Evolutionary conservation across 176 grass and related monocot species (phyloP).

Genomic region (Poa annua): DNA sequence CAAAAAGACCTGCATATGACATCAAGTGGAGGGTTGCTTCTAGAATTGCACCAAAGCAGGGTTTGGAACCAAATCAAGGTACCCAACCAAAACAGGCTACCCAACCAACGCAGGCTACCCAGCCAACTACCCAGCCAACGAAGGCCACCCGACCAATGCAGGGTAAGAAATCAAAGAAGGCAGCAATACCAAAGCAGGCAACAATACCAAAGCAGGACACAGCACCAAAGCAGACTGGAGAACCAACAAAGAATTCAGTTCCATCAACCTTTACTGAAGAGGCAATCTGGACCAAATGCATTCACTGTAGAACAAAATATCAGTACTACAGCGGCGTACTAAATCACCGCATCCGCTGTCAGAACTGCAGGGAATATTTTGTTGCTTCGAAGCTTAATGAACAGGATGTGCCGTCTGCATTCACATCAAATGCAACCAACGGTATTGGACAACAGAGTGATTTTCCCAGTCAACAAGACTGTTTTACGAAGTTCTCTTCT

Average conservation of each 20-base stretch:
- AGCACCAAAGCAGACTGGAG: constrained; percentile 29
- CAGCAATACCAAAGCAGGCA: constrained; percentile 8
- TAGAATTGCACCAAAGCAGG: constrained; percentile 40
- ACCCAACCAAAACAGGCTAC: not conserved
- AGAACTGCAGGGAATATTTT: constrained; percentile 57
- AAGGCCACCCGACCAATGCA: not conserved
- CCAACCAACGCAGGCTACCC: not conserved
- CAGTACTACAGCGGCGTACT: constrained; percentile 50
- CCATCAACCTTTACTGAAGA: constrained; percentile 38
- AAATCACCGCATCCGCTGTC: constrained; percentile 53
- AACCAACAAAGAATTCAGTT: constrained; percentile 35
- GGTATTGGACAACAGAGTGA: constrained; percentile 44
- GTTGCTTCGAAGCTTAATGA: constrained; percentile 47
- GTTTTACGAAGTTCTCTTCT: constrained; percentile 34
- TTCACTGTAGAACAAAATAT: constrained; percentile 58
- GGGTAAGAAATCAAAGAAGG: not conserved
- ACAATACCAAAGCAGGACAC: constrained; percentile 28
- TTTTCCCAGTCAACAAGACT: constrained; percentile 36
- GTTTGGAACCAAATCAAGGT: constrained; percentile 15
- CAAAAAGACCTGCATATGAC: constrained; percentile 67
- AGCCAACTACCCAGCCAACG: constrained; percentile 9
- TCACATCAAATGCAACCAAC: constrained; percentile 32
- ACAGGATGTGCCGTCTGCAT: constrained; percentile 38
- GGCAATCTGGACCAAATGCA: constrained; percentile 77
- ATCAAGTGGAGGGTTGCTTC: constrained; percentile 55